phyloP scores from a whole-genome alignment of 2,329 filamentous ascomycete species.

The Ambrosiella beaveri region DNA sequence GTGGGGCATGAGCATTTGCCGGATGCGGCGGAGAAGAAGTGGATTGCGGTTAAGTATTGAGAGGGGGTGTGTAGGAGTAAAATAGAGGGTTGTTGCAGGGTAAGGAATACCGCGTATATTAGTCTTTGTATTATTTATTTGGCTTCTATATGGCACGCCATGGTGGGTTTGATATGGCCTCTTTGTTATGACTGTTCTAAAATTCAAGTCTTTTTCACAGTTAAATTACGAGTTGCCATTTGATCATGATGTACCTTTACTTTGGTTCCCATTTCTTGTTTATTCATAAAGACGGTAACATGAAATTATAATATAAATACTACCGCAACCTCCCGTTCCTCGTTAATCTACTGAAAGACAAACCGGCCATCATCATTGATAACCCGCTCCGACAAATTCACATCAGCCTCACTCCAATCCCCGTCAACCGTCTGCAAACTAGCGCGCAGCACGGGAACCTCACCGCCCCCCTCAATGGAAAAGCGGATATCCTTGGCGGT shows the following conservation, averaged over 20 bases:
- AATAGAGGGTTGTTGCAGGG: not conserved
- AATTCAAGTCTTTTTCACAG: not conserved
- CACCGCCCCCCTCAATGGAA: slow-evolving; percentile 30
- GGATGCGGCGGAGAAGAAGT: slow-evolving; percentile 27
- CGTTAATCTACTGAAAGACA: slow-evolving; percentile 17
- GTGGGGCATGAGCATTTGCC: slow-evolving; percentile 26
- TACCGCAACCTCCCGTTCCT: not conserved
- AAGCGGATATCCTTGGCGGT: slow-evolving; percentile 31
- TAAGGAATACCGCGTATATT: slow-evolving; percentile 6
- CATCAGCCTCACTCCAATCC: slow-evolving; percentile 24
- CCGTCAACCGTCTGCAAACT: slow-evolving; percentile 26
- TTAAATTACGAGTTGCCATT: no score
- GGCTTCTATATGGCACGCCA: not conserved
- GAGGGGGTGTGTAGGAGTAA: not conserved
- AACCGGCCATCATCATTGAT: slow-evolving; percentile 34
- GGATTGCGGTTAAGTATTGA: slow-evolving; percentile 23
- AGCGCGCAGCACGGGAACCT: slow-evolving; percentile 36
- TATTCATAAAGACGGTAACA: no score
- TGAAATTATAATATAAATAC: no score
- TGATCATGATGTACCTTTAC: no score
- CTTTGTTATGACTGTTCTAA: not conserved
- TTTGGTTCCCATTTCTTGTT: no score
- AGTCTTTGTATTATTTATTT: slow-evolving; percentile 5
- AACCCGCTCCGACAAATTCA: slow-evolving; percentile 40
- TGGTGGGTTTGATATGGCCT: no score